Percentiles rank a stretch among this genome's conserved stretches.
phyloP scores from a whole-genome alignment of 2,329 filamentous ascomycete species.

The Aspergillus pseudoterreus region DNA sequence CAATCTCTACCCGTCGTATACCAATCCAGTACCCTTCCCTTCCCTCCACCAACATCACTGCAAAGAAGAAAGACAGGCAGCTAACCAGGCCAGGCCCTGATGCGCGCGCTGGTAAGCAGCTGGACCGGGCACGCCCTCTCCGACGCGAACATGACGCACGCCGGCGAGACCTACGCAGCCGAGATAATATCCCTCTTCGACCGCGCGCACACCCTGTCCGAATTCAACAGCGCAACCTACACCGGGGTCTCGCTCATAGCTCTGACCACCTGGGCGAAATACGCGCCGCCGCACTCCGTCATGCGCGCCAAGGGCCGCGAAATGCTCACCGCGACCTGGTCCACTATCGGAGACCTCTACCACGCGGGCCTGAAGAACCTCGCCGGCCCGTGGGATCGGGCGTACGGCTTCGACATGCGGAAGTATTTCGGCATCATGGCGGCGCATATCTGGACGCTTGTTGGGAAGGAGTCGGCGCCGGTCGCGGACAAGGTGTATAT shows the following conservation, averaged over 20 bases:
- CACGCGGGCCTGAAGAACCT: constrained; percentile 51
- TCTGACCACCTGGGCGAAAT: constrained; percentile 58
- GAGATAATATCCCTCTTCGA: constrained; percentile 57
- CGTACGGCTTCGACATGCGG: constrained; percentile 64
- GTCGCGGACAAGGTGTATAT: neutral
- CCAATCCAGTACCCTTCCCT: constrained; percentile 37
- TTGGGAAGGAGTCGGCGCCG: constrained; percentile 1
- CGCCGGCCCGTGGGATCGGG: constrained; percentile 62
- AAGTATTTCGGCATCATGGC: constrained; percentile 57
- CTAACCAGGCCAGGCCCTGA: constrained; percentile 42
- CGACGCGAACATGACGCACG: constrained; percentile 56
- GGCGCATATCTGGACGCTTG: constrained; percentile 3
- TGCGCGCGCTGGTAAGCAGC: constrained; percentile 59
- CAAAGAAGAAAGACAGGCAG: too few species aligned
- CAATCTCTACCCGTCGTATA: constrained; percentile 61
- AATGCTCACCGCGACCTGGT: constrained; percentile 56
- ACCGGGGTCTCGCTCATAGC: constrained; percentile 60
- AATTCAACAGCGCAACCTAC: constrained; percentile 63
- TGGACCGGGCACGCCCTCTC: constrained; percentile 55
- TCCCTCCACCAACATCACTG: too few species aligned
- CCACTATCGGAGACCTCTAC: constrained; percentile 36
- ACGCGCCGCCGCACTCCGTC: constrained; percentile 26
- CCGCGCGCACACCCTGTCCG: constrained; percentile 54
- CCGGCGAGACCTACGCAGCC: constrained; percentile 55
- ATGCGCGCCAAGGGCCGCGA: constrained; percentile 34